Evolutionary conservation across 2,329 filamentous ascomycete genomes (phyloP).

Genomic region (Fusarium kyushuense): DNA sequence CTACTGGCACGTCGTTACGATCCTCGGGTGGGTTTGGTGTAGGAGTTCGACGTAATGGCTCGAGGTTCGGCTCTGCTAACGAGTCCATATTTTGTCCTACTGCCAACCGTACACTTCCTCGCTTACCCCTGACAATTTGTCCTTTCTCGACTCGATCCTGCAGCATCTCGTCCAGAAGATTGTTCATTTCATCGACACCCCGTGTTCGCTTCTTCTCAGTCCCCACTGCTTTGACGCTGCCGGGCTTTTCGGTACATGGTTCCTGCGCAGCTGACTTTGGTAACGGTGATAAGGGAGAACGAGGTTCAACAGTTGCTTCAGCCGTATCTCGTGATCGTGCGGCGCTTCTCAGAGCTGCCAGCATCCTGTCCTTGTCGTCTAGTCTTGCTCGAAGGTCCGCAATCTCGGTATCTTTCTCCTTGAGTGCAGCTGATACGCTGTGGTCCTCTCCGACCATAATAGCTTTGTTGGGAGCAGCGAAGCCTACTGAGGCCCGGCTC

Average conservation of each 20-base stretch:
- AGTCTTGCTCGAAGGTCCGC: conserved; percentile 87
- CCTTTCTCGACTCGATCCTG: conserved; percentile 85
- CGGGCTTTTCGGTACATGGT: conserved; percentile 20
- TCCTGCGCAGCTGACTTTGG: conserved; percentile 9
- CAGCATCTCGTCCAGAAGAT: conserved; percentile 96
- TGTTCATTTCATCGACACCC: conserved; percentile 92
- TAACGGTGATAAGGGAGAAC: conserved; percentile 46
- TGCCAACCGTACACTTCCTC: conserved; percentile 74
- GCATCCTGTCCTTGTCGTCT: conserved; percentile 96
- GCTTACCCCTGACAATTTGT: conserved; percentile 73
- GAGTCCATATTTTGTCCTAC: conserved; percentile 58
- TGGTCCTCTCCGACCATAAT: conserved; percentile 83
- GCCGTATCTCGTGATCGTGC: conserved; percentile 87
- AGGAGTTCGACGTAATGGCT: conserved; percentile 57
- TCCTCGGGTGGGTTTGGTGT: conserved; percentile 44
- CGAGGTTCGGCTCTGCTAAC: conserved; percentile 53
- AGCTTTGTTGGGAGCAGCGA: conserved; percentile 69
- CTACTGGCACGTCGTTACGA: conserved; percentile 39
- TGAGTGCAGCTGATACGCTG: conserved; percentile 76
- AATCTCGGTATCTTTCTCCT: conserved; percentile 94
- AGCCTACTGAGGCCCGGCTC: conserved; percentile 82
- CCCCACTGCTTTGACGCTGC: conserved; percentile 30
- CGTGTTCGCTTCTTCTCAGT: conserved; percentile 66
- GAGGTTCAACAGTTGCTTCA: conserved; percentile 62
- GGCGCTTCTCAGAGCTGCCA: conserved; percentile 85